Percentiles rank a stretch among this genome's conserved stretches.
Conservation (phyloP, 257 asterid genomes). For the Nicotiana paniculata region DNA sequence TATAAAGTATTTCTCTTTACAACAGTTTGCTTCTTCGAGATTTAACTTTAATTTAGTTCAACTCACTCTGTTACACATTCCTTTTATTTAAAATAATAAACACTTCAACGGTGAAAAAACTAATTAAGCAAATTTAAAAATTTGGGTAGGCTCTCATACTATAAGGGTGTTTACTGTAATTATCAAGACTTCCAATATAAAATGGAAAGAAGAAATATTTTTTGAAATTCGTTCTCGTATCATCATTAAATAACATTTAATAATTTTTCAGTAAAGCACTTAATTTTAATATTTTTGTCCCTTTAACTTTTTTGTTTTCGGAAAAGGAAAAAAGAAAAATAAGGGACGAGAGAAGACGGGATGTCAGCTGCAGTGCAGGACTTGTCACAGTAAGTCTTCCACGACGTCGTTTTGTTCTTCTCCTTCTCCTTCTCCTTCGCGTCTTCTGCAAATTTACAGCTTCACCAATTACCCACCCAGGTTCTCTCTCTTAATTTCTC, state of each 20-base stretch:
- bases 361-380: background rate
- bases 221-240: background rate
- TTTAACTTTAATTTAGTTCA: too few relatives aligned
- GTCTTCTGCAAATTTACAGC: background rate
- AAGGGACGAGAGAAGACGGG: background rate
- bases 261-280: background rate
- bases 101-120: too few relatives aligned
- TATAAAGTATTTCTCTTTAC: too few relatives aligned
- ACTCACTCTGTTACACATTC: too few relatives aligned
- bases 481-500: slow-evolving; percentile 5
- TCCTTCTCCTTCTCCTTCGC: background rate
- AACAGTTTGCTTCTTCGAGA: too few relatives aligned
- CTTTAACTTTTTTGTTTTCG: background rate
- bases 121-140: too few relatives aligned
- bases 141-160: too few relatives aligned
- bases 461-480: background rate
- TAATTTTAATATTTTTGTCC: background rate
- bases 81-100: too few relatives aligned
- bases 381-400: background rate
- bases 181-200: background rate
- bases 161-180: background rate
- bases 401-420: background rate
- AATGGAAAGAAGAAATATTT: background rate
- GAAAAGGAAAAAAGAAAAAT: background rate
- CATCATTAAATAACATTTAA: background rate